Evolutionary conservation across 108 stramenopile genomes (phyloP), one percentile per base, ranked within the genome.

Genomic region (Cyclotella sp.): DNA sequence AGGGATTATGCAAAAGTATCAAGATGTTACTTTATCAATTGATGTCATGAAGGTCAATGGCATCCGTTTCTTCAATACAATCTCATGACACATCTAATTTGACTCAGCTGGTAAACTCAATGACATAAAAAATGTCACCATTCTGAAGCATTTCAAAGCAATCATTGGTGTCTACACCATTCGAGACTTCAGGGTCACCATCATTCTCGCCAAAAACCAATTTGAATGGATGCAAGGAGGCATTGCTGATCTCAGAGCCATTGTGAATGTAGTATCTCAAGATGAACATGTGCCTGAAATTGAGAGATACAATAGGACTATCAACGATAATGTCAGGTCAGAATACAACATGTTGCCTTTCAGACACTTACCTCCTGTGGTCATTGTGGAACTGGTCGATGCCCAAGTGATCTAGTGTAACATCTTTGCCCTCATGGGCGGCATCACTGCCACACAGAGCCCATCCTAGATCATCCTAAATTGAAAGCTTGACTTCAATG

Each of bases 1-100:
- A 0, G 47, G 65, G 0, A 82, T 89, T 44, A 15, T 72, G 44
- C 44, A 74, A 39, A 26, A 59, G 0, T 72, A 81, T 26, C 10
- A 44, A 4, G 30, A 67, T 29, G 58, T 87, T 1, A 83, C 67
- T 0, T 51, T 87, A 16, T 68, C 59, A 2, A 60, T 74, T 22
- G 84, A 89, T 61, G 57, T 89, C 58, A 72, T 89, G 75, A 69
- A 52, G 18, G 80, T 88, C n/a, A 84, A 84, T 41, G 59, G 61
- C 21, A 71, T 88, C 22, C 84, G 4, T 82, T 4, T 83, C 87
- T 43, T 28, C 2, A 34, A 5, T 2, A 34, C 34, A 5, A 34
- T 34, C 6, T 34, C 34, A 2, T 5, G 34, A 34, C 34, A 34
- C 34, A 34, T 34, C 34, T 5, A 34, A 6, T 34, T 89, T 8